Evolutionary conservation across 2,329 filamentous ascomycete genomes (phyloP).

Genomic region (Talaromyces funiculosus): DNA sequence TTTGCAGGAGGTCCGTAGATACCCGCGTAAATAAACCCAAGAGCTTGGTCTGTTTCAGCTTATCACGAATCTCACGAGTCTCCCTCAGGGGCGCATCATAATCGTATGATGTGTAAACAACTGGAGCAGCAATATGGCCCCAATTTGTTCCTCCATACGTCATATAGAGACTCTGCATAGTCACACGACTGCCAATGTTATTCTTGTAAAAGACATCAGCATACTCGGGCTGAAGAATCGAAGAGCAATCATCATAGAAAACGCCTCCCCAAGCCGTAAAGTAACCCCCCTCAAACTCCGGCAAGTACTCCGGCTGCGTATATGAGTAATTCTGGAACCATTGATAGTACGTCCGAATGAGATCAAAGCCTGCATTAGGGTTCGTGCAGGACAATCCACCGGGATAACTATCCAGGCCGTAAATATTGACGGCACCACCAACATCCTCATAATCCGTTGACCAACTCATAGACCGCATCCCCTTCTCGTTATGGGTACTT

Average conservation of each 20-base stretch:
- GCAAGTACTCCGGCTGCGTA: constrained; percentile 51
- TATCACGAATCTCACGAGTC: constrained; percentile 69
- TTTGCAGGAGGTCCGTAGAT: constrained; percentile 47
- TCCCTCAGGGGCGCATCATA: constrained; percentile 62
- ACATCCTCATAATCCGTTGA: constrained; percentile 51
- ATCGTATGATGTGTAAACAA: constrained; percentile 58
- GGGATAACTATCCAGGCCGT: constrained; percentile 62
- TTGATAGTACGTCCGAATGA: constrained; percentile 51
- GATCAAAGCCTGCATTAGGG: constrained; percentile 43
- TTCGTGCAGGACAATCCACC: constrained; percentile 42
- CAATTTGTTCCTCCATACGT: constrained; percentile 75
- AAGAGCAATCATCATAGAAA: constrained; percentile 62
- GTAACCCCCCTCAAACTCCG: constrained; percentile 62
- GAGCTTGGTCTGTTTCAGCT: constrained; percentile 59
- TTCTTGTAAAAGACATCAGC: constrained; percentile 77
- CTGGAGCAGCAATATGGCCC: constrained; percentile 69
- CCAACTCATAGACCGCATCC: constrained; percentile 57
- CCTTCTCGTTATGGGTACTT: constrained; percentile 68
- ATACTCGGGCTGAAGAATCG: constrained; percentile 64
- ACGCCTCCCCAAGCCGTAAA: constrained; percentile 70
- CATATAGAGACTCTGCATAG: constrained; percentile 71
- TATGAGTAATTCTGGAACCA: constrained; percentile 54
- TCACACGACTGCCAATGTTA: constrained; percentile 59
- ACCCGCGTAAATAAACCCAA: constrained; percentile 45
- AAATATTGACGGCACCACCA: constrained; percentile 55